Conservation (phyloP, 2,329 filamentous ascomycete genomes). For the Cercospora berteroae region DNA sequence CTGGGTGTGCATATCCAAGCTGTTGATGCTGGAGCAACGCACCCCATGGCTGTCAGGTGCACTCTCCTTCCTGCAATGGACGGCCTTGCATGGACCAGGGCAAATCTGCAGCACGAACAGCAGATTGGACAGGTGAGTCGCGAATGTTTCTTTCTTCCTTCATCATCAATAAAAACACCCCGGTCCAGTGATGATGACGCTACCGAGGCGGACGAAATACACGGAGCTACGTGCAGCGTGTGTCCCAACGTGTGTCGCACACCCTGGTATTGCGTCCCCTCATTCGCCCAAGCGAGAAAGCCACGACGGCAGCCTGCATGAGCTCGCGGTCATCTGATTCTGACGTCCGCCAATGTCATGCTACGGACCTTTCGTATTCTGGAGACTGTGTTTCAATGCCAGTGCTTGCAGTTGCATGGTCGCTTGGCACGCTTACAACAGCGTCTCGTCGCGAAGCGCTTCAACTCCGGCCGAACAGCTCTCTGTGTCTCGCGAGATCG, state of each 20-base stretch:
- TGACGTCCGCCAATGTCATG: slow-evolving; percentile 31
- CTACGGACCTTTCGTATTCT: slow-evolving; percentile 13
- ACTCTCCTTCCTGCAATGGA: slow-evolving; percentile 73
- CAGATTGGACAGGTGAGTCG: slow-evolving; percentile 83
- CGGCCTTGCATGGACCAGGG: slow-evolving; percentile 70
- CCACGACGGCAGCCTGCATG: slow-evolving; percentile 27
- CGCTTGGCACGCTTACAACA: slow-evolving; percentile 25
- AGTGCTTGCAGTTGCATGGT: slow-evolving; percentile 12
- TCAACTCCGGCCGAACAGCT: background rate
- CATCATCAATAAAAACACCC: slow-evolving; percentile 8
- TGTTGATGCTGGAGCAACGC: slow-evolving; percentile 71
- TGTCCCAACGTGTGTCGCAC: slow-evolving; percentile 9
- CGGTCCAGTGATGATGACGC: background rate
- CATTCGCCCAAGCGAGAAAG: slow-evolving; percentile 24
- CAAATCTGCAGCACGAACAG: slow-evolving; percentile 71
- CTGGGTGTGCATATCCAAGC: slow-evolving; percentile 69
- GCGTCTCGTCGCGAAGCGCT: slow-evolving; percentile 11
- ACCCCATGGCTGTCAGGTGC: slow-evolving; percentile 88
- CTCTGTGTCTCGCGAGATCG: background rate
- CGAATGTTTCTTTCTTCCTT: slow-evolving; percentile 26
- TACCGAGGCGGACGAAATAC: background rate
- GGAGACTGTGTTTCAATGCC: slow-evolving; percentile 19
- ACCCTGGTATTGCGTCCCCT: slow-evolving; percentile 16
- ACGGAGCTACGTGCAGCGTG: background rate
- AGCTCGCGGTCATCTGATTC: slow-evolving; percentile 24